Conservation (phyloP, 2,329 filamentous ascomycete genomes). For the Setomelanomma holmii region DNA sequence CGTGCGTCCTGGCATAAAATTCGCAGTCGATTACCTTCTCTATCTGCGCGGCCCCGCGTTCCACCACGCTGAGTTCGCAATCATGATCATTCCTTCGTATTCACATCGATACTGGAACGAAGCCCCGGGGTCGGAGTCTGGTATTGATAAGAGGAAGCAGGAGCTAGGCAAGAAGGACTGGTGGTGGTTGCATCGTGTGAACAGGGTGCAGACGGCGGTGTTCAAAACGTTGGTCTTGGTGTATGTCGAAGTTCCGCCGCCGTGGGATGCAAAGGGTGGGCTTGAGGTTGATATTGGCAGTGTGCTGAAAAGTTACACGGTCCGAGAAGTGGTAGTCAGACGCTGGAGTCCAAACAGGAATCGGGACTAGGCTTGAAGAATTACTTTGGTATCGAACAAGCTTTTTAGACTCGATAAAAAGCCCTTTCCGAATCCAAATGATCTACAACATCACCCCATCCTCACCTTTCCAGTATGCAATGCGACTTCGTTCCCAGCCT, state of each 20-base stretch:
- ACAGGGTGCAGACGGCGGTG: slow-evolving; percentile 87
- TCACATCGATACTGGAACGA: slow-evolving; percentile 72
- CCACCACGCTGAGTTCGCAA: slow-evolving; percentile 90
- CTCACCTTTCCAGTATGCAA: no score
- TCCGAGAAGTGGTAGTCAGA: slow-evolving; percentile 81
- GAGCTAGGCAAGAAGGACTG: slow-evolving; percentile 63
- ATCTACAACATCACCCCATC: neutral
- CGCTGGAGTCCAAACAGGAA: slow-evolving; percentile 87
- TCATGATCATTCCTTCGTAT: slow-evolving; percentile 85
- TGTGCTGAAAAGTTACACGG: slow-evolving; percentile 72
- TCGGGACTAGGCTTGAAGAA: slow-evolving; percentile 59
- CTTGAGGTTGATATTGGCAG: slow-evolving; percentile 63
- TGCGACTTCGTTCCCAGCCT: no score
- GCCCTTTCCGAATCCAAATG: neutral
- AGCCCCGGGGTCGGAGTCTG: slow-evolving; percentile 54
- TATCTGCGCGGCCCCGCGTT: slow-evolving; percentile 95
- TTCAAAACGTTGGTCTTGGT: slow-evolving; percentile 87
- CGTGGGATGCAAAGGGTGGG: slow-evolving; percentile 56
- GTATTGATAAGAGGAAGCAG: slow-evolving; percentile 58
- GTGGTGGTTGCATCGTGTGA: slow-evolving; percentile 88
- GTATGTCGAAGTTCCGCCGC: slow-evolving; percentile 89
- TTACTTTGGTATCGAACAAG: no score
- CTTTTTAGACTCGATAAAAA: no score
- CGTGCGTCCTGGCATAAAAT: slow-evolving; percentile 89
- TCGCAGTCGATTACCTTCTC: slow-evolving; percentile 91